Conservation (phyloP, 1,284 basidiomycete species). For the Cutaneotrichosporon sp. region DNA sequence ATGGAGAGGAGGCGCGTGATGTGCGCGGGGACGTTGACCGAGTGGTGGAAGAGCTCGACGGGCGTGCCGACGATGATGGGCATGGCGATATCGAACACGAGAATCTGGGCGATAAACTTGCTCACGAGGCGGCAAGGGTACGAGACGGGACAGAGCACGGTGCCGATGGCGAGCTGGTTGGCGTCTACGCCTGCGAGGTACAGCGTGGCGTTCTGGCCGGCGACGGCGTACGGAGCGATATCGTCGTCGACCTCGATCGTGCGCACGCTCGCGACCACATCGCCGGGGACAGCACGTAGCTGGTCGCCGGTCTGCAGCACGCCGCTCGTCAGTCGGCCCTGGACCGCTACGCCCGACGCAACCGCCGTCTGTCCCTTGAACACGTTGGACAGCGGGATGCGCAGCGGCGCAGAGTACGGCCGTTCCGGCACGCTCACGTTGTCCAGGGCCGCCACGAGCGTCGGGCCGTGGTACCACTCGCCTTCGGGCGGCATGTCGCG, state of each 20-base stretch:
- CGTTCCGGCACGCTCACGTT: conserved; percentile 72
- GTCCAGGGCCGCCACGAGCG: conserved; percentile 78
- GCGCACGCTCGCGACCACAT: conserved; percentile 78
- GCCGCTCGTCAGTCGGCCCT: conserved; percentile 81
- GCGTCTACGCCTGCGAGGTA: conserved; percentile 80
- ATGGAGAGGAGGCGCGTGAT: conserved; percentile 72
- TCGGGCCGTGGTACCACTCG: conserved; percentile 80
- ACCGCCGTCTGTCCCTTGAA: conserved; percentile 79
- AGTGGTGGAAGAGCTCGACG: conserved; percentile 92
- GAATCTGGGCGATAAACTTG: conserved; percentile 76
- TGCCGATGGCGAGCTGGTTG: conserved; percentile 79
- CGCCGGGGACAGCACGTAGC: conserved; percentile 80
- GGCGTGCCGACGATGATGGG: conserved; percentile 85
- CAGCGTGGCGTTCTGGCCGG: conserved; percentile 82
- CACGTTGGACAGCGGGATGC: conserved; percentile 90
- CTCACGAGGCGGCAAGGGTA: conserved; percentile 68
- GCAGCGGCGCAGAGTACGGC: conserved; percentile 68
- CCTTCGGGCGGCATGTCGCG: conserved; percentile 28
- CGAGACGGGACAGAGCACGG: conserved; percentile 72
- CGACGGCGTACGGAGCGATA: conserved; percentile 76
- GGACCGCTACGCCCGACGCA: conserved; percentile 66
- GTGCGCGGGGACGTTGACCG: conserved; percentile 81
- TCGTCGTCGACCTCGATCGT: conserved; percentile 80
- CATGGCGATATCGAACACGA: conserved; percentile 86
- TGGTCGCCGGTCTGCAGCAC: conserved; percentile 88